A percentile compares a stretch with the other conserved stretches of the same genome.
Conservation (phyloP, 306 rosid species). For the Glycine tomentella region DNA sequence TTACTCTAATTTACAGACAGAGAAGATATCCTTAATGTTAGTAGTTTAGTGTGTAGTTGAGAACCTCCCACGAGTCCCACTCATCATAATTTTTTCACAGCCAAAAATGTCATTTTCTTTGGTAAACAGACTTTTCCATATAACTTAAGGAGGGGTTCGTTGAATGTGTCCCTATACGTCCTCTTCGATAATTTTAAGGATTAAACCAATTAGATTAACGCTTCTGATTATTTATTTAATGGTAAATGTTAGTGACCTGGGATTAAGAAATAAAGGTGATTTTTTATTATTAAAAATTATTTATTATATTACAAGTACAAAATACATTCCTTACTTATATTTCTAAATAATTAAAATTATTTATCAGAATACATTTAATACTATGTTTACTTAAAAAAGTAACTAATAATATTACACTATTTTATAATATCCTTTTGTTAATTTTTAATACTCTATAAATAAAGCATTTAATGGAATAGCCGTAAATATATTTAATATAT, state of each 20-base stretch:
- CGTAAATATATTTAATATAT: too few species aligned
- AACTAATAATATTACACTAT: too few species aligned
- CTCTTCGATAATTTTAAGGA: neutral
- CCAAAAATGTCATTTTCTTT: constrained; percentile 14
- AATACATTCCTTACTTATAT: neutral
- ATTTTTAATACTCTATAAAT: too few species aligned
- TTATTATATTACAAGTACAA: neutral
- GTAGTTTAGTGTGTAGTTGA: too few species aligned
- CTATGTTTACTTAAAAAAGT: too few species aligned
- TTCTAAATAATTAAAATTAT: neutral
- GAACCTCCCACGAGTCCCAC: neutral
- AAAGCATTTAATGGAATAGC: too few species aligned
- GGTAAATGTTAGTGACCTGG: neutral
- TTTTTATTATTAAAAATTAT: neutral
- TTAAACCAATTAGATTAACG: neutral
- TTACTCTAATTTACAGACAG: too few species aligned
- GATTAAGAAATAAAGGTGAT: neutral
- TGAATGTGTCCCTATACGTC: constrained; percentile 25
- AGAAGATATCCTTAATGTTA: too few species aligned
- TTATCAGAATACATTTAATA: neutral
- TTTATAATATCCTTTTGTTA: too few species aligned
- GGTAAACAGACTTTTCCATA: neutral
- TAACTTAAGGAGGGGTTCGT: constrained; percentile 17
- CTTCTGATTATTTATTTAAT: neutral
- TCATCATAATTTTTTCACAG: neutral